Conservation (phyloP, 2,329 filamentous ascomycete genomes). For the Eurotiales sp. region DNA sequence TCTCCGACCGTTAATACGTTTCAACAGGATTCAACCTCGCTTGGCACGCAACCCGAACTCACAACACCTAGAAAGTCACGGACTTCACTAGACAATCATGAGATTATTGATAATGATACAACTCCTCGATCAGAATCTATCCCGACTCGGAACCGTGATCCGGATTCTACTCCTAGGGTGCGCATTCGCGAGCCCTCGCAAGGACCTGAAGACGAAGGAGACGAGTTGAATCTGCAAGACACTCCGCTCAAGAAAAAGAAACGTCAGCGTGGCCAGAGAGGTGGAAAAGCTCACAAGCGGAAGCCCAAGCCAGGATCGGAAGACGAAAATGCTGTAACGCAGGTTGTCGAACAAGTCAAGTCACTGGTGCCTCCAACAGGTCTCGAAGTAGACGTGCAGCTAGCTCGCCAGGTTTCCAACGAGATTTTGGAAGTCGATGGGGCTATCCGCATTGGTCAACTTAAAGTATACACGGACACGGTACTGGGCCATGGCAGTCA, state of each 20-base stretch:
- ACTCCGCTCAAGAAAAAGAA: constrained; percentile 61
- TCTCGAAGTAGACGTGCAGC: constrained; percentile 60
- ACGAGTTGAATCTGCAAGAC: constrained; percentile 25
- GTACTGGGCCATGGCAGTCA: constrained; percentile 78
- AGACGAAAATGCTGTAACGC: constrained; percentile 49
- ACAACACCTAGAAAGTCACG: constrained; percentile 7
- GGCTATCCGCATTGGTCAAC: constrained; percentile 56
- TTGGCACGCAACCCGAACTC: constrained; percentile 12
- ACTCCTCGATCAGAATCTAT: constrained; percentile 28
- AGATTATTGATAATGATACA: constrained; percentile 28
- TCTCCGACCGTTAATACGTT: constrained; percentile 33
- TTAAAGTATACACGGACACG: constrained; percentile 57
- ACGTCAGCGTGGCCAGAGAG: constrained; percentile 66
- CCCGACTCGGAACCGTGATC: constrained; percentile 10
- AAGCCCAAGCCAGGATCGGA: constrained; percentile 52
- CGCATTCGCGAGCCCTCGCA: constrained; percentile 39
- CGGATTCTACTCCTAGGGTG: constrained; percentile 31
- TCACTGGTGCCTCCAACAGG: constrained; percentile 38
- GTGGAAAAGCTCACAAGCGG: constrained; percentile 62
- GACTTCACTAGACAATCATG: constrained; percentile 25
- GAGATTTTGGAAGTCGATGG: constrained; percentile 59
- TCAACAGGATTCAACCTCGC: constrained; percentile 25
- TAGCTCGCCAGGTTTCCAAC: constrained; percentile 51
- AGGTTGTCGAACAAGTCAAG: constrained; percentile 56
- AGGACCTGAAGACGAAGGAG: constrained; percentile 29